Conservation (phyloP, 75 land plant species). For the Adiantum capillusveneris region DNA sequence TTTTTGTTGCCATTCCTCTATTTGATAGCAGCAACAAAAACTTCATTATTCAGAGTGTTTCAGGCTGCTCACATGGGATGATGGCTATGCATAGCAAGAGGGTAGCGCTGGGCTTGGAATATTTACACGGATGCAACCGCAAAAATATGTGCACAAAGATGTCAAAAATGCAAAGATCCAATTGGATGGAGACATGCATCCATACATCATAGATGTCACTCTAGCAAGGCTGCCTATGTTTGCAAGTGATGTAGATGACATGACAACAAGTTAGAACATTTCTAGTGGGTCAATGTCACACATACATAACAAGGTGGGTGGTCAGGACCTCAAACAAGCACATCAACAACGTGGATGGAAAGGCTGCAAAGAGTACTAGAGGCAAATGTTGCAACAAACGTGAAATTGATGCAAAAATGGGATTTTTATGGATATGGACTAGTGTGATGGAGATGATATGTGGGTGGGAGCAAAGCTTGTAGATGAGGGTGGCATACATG, state of each 20-base stretch:
- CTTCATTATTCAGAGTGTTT: background rate
- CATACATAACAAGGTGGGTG: too few species aligned
- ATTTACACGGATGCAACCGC: constrained; percentile 27
- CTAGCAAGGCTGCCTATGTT: constrained; percentile 11
- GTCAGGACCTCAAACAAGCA: too few species aligned
- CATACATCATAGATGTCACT: constrained; percentile 22
- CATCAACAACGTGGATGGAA: too few species aligned
- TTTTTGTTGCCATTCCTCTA: too few species aligned
- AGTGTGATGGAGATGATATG: constrained; percentile 50
- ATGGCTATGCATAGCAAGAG: constrained; percentile 23
- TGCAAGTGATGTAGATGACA: too few species aligned
- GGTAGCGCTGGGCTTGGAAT: constrained; percentile 25
- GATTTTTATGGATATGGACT: constrained; percentile 61
- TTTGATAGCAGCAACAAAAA: too few species aligned
- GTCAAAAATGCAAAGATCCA: constrained; percentile 24
- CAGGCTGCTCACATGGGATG: constrained; percentile 13
- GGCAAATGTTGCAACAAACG: constrained; percentile 23
- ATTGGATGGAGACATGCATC: constrained; percentile 18
- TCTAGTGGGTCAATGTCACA: too few species aligned
- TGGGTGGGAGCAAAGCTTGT: constrained; percentile 22
- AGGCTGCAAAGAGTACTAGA: too few species aligned
- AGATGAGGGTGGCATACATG: constrained; percentile 8
- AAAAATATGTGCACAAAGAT: constrained; percentile 24
- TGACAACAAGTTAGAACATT: too few species aligned
- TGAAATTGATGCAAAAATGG: constrained; percentile 41